phyloP scores from a whole-genome alignment of 192 early-diverging fungal species.

The Backusella luteola region DNA sequence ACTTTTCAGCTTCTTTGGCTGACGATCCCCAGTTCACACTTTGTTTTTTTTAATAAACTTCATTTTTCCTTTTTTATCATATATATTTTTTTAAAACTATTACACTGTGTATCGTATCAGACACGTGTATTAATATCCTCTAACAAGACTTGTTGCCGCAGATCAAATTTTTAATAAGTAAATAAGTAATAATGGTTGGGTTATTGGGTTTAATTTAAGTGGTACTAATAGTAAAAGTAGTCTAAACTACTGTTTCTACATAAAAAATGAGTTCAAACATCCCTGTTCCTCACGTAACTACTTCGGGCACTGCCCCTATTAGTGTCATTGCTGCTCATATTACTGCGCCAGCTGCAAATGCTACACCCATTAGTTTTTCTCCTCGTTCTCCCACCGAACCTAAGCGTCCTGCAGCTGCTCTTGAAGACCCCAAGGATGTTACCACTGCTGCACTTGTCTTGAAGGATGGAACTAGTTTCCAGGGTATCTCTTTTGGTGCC shows the following conservation, averaged over 20 bases:
- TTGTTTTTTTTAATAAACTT: conserved; percentile 7
- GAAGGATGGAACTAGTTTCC: conserved; percentile 79
- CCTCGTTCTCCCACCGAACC: conserved; percentile 37
- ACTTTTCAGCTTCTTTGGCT: conserved; percentile 33
- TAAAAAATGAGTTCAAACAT: conserved; percentile 14
- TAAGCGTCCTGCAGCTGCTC: conserved; percentile 28
- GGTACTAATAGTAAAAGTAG: conserved; percentile 1
- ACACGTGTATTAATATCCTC: background rate
- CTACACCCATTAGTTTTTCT: conserved; percentile 20
- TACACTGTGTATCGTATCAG: background rate
- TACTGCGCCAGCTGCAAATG: conserved; percentile 29
- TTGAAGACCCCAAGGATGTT: conserved; percentile 32
- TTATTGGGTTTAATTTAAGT: background rate
- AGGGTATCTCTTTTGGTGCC: conserved; percentile 93
- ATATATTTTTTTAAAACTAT: background rate
- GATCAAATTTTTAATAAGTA: conserved; percentile 4
- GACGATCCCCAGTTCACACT: conserved; percentile 17
- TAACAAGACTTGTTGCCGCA: conserved; percentile 7
- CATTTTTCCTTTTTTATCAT: background rate
- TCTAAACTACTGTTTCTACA: conserved; percentile 2
- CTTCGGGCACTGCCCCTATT: background rate
- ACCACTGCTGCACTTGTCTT: conserved; percentile 74
- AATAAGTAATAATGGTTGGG: conserved; percentile 1
- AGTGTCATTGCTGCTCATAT: conserved; percentile 16
- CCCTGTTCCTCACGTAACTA: background rate